These are phyloP conservation scores for Candida broadrunensis DNA, from an alignment of 805 yeast genomes.

Conservation along the genomic window DNA sequence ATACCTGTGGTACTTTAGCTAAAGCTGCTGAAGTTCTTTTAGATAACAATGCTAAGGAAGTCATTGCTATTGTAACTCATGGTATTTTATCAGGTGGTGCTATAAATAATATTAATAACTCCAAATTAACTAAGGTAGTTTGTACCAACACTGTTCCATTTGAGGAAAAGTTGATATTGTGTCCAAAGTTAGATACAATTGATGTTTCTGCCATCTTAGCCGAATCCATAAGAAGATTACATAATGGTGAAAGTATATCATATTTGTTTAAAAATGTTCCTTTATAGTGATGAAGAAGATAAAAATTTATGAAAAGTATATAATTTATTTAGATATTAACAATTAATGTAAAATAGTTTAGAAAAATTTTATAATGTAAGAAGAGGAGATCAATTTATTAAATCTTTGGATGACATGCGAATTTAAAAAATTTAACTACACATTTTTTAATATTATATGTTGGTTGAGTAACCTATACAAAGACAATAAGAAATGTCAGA, in stretches of 20 bases:
- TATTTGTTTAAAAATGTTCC: conserved; percentile 71
- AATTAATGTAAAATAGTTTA: no score
- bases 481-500: no score
- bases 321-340: no score
- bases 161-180: conserved; percentile 52
- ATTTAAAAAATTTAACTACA: no score
- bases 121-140: conserved; percentile 68
- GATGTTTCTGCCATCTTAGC: conserved; percentile 88
- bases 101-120: conserved; percentile 62
- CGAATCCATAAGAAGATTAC: conserved; percentile 90
- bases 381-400: no score
- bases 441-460: no score
- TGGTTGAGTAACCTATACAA: no score
- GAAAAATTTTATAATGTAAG: no score
- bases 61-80: conserved; percentile 92
- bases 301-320: no score
- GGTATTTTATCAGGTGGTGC: conserved; percentile 91
- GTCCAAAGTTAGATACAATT: conserved; percentile 72
- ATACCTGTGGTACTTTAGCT: conserved; percentile 94
- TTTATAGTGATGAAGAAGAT: conserved; percentile 16
- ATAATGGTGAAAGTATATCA: conserved; percentile 93
- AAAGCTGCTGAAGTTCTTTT: conserved; percentile 89
- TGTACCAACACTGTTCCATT: conserved; percentile 95
- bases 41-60: conserved; percentile 77
- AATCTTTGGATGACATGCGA: no score